A percentile compares a stretch with the other conserved stretches of the same genome.
These are phyloP conservation scores for Lactarius akahatsu DNA, from an alignment of 768 basidiomycete genomes.

Conservation along the genomic window DNA sequence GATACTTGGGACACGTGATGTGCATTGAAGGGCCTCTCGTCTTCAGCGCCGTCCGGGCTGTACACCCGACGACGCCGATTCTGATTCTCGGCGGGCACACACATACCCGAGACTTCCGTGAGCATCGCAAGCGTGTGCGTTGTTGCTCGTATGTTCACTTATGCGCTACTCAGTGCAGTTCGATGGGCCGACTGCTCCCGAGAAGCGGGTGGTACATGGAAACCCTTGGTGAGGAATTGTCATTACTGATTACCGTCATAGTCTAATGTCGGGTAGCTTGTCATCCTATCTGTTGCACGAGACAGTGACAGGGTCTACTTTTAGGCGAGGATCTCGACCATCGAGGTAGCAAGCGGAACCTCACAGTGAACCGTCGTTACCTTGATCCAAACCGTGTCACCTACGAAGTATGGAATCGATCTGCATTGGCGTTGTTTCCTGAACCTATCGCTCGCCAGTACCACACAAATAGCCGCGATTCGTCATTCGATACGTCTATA, in stretches of 20 bases:
- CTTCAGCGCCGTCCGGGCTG: constrained; percentile 67
- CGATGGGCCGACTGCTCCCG: constrained; percentile 73
- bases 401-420: constrained; percentile 51
- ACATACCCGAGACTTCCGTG: constrained; percentile 78
- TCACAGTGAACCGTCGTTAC: constrained; percentile 70
- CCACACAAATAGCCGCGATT: constrained; percentile 55
- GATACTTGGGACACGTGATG: not conserved
- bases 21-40: constrained; percentile 61
- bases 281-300: not conserved
- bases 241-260: not conserved
- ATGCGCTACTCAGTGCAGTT: constrained; percentile 46
- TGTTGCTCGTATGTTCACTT: not conserved
- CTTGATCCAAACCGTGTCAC: constrained; percentile 78
- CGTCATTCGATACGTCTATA: constrained; percentile 58
- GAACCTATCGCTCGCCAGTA: constrained; percentile 42
- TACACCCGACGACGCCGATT: constrained; percentile 76
- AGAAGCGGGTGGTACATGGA: constrained; percentile 90
- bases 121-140: constrained; percentile 44
- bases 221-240: constrained; percentile 62
- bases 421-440: not conserved
- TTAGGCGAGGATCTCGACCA: constrained; percentile 51
- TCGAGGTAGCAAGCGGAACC: constrained; percentile 44
- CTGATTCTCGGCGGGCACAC: constrained; percentile 81
- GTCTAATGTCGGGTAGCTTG: constrained; percentile 34
- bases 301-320: constrained; percentile 4